A percentile compares a stretch with the other conserved stretches of the same genome.
Conservation (phyloP, 805 yeast genomes). For the Kodamaea kakaduensis region DNA sequence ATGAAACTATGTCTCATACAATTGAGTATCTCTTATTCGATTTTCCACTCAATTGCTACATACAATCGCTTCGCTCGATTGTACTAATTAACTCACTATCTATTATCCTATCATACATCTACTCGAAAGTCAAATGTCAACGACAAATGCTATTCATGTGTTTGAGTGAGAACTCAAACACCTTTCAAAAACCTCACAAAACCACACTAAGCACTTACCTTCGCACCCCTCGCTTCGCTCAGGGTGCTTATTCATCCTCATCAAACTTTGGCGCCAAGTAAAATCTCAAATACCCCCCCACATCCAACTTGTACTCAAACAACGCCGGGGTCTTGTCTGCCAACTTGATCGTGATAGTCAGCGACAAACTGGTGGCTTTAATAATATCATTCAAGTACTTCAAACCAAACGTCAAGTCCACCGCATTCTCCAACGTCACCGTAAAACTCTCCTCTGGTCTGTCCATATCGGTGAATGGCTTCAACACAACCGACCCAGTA, state of each 20-base stretch:
- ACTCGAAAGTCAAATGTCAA: too few species aligned
- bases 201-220: not conserved
- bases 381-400: slow-evolving; percentile 88
- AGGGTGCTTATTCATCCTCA: slow-evolving; percentile 73
- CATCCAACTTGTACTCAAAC: slow-evolving; percentile 83
- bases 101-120: too few species aligned
- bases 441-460: slow-evolving; percentile 69
- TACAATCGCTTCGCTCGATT: too few species aligned
- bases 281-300: slow-evolving; percentile 87
- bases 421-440: slow-evolving; percentile 81
- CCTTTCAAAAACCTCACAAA: too few species aligned
- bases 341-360: slow-evolving; percentile 75
- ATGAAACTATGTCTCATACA: too few species aligned
- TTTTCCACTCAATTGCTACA: too few species aligned
- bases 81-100: too few species aligned
- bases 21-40: too few species aligned
- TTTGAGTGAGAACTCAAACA: too few species aligned
- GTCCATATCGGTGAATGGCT: slow-evolving; percentile 80
- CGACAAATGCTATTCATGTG: too few species aligned
- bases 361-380: slow-evolving; percentile 79
- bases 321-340: slow-evolving; percentile 91
- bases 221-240: too few species aligned
- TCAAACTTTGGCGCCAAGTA: slow-evolving; percentile 97
- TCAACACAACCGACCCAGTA: slow-evolving; percentile 77
- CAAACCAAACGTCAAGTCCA: slow-evolving; percentile 84